Base-by-base conservation (phyloP, 306 rosid genomes). In the Gynostemma pentaphyllum region DNA sequence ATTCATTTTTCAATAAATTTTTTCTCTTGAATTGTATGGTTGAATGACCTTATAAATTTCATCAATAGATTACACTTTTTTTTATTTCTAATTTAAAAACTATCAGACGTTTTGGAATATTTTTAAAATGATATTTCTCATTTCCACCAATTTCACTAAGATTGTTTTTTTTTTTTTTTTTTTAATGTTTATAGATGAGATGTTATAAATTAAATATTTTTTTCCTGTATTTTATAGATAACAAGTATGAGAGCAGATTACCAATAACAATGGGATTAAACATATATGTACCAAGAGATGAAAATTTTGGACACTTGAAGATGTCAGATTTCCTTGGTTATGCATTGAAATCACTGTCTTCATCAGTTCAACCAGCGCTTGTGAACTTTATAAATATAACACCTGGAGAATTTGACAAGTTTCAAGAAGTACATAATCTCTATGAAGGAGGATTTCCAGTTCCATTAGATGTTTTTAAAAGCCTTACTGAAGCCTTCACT, bases 261-360 rank as follows among this genome's bases (percentile, higher is more conserved):
- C 30, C 48, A 26, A 18, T 2, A 61, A 9, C 61, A 70, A 69
- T 22, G 84, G 82, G 92, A 77, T 71, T 91, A 37, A 76, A 77
- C 68, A 75, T 88, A 57, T 85, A 88, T 73, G 98, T 88, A 44
- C 98, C 98, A 8, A 85, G 87, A 63, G 96, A 88, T 27, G 98
- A 91, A 62, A 81, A 80, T 53, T 88, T 91, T 64, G 87, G 89
- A 14, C 89, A 85, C 70, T 53, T 88, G 73, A 91, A 91, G 76
- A 66, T 91, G 81, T 26, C 96, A 5, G 96, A 91, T 44, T 88
- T 88, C 62, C 78, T 91, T 32, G 95, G 83, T 32, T 69, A 79
- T 74, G 80, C 86, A 39, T 36, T 91, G 55, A 85, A 91, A 68
- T 74, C 96, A 39, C 7, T 85, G 22, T 70, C 70, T 32, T 94